Percentiles rank a stretch among this genome's conserved stretches.
Conservation (phyloP, 2,329 filamentous ascomycete genomes). For the Triangularia setosa region DNA sequence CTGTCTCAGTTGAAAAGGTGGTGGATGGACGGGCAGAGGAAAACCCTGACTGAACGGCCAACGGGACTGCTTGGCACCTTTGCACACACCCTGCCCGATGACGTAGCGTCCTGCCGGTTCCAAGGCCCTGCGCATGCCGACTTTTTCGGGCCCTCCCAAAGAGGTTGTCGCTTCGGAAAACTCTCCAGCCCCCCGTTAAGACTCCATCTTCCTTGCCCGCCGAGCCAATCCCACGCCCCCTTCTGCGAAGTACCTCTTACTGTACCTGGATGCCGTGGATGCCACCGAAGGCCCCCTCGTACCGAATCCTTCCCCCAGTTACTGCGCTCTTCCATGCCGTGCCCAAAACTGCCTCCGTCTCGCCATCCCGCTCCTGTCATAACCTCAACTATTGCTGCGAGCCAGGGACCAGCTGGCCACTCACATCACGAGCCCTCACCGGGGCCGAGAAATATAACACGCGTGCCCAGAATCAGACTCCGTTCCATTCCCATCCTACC, state of each 20-base stretch:
- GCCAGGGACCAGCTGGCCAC: background rate
- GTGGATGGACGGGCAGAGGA: background rate
- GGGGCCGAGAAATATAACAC: background rate
- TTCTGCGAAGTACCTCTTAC: background rate
- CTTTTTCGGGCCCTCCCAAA: background rate
- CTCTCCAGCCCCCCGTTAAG: background rate
- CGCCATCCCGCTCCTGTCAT: background rate
- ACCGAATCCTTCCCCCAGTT: background rate
- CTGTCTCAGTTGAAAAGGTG: background rate
- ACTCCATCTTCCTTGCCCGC: background rate
- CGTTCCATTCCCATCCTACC: background rate
- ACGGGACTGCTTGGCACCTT: background rate
- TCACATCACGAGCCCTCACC: background rate
- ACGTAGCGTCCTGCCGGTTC: slow-evolving; percentile 5
- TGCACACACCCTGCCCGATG: slow-evolving; percentile 2
- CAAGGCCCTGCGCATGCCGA: slow-evolving; percentile 6
- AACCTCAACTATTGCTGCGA: background rate
- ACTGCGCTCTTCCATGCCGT: background rate
- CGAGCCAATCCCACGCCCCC: background rate
- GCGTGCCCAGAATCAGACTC: background rate
- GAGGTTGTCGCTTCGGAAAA: background rate
- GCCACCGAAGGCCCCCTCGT: background rate
- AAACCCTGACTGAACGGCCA: background rate
- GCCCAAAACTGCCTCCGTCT: background rate
- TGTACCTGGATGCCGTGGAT: background rate